Evolutionary conservation across 1,284 basidiomycete genomes (phyloP).

Genomic region (Athelia psychrophila): DNA sequence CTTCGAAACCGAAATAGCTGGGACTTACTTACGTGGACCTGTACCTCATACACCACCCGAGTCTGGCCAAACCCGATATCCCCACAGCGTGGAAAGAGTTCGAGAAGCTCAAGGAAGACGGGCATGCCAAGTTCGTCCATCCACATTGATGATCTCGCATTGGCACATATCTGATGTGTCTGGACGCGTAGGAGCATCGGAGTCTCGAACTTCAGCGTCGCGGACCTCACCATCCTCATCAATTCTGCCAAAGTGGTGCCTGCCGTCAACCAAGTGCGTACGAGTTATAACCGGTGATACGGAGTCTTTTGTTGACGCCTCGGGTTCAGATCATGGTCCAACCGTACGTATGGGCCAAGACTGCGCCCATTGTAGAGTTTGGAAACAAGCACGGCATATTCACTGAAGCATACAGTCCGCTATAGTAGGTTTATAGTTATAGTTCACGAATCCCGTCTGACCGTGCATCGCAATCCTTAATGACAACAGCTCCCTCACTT

Average conservation of each 20-base stretch:
- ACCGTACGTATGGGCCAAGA: conserved; percentile 62
- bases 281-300: background rate
- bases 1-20: conserved; percentile 37
- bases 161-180: no score
- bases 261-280: conserved; percentile 65
- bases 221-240: conserved; percentile 53
- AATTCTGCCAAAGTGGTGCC: conserved; percentile 57
- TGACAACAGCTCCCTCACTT: no score
- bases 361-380: conserved; percentile 56
- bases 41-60: conserved; percentile 65
- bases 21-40: conserved; percentile 68
- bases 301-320: conserved; percentile 12
- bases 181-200: conserved; percentile 57
- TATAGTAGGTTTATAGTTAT: conserved; percentile 42
- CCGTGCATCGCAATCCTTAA: no score
- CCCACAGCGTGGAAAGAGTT: conserved; percentile 60
- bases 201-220: conserved; percentile 69
- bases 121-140: conserved; percentile 48
- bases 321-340: conserved; percentile 66
- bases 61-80: conserved; percentile 47
- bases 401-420: conserved; percentile 68
- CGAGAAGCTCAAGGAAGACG: conserved; percentile 54
- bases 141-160: background rate
- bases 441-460: no score
- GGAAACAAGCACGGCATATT: conserved; percentile 56